Percentiles rank a stretch among this genome's conserved stretches.
phyloP scores from a whole-genome alignment of 2,329 filamentous ascomycete species.

The Talaromyces marneffei region DNA sequence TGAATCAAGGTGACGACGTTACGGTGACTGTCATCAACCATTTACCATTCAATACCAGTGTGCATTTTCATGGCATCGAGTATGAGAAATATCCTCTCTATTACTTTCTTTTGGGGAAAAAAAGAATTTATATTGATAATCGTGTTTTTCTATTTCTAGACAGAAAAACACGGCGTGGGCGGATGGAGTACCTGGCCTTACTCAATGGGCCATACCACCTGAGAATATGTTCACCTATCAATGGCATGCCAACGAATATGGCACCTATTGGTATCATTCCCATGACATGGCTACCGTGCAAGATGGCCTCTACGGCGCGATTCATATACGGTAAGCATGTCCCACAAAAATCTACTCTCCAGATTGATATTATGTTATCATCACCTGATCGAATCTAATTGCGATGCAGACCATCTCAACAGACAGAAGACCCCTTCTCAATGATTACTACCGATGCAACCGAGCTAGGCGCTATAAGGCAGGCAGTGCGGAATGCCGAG shows the following conservation, averaged over 20 bases:
- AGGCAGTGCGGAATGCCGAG: slow-evolving; percentile 44
- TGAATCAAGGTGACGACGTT: slow-evolving; percentile 16
- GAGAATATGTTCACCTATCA: slow-evolving; percentile 47
- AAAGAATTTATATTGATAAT: background rate
- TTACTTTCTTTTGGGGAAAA: background rate
- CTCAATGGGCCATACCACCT: slow-evolving; percentile 49
- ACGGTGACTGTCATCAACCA: slow-evolving; percentile 19
- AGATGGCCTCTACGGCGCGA: slow-evolving; percentile 55
- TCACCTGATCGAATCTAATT: background rate
- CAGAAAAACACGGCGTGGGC: slow-evolving; percentile 53
- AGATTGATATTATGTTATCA: no score
- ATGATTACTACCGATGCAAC: slow-evolving; percentile 28
- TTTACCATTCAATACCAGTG: slow-evolving; percentile 18
- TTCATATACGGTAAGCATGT: slow-evolving; percentile 39
- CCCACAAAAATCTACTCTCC: no score
- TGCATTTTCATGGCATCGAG: slow-evolving; percentile 24
- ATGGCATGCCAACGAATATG: slow-evolving; percentile 53
- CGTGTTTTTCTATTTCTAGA: slow-evolving; percentile 17
- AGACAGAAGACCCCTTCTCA: slow-evolving; percentile 24
- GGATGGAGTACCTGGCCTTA: slow-evolving; percentile 55
- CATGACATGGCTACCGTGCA: slow-evolving; percentile 53
- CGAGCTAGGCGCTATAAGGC: slow-evolving; percentile 39
- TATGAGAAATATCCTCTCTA: background rate
- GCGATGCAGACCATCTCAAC: slow-evolving; percentile 18
- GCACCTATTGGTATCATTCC: slow-evolving; percentile 58